Percentiles rank a stretch among this genome's conserved stretches.
phyloP scores from a whole-genome alignment of 192 early-diverging fungal species.

The Rhizophagus clarus region DNA sequence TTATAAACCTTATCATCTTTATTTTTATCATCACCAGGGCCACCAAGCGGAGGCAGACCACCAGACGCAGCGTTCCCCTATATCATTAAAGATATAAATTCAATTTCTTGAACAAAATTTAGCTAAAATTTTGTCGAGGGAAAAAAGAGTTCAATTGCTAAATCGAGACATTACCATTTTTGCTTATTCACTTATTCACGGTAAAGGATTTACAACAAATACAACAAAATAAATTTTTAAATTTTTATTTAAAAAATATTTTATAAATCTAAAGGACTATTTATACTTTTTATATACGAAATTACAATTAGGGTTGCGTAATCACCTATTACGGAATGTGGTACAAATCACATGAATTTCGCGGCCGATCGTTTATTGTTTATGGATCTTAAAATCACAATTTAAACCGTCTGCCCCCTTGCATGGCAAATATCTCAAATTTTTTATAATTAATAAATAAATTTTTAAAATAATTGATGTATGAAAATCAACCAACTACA shows the following conservation, averaged over 20 bases:
- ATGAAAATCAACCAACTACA: too few relatives aligned
- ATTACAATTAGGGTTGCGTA: not conserved
- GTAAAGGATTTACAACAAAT: too few relatives aligned
- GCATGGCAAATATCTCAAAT: too few relatives aligned
- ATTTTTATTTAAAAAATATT: not conserved
- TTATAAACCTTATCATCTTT: constrained; percentile 55
- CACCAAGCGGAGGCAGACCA: constrained; percentile 64
- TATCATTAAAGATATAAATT: not conserved
- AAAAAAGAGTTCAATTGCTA: not conserved
- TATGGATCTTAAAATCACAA: too few relatives aligned
- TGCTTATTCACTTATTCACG: not conserved
- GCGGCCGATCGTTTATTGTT: too few relatives aligned
- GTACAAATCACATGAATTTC: not conserved
- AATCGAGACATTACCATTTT: not conserved
- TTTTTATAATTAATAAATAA: too few relatives aligned
- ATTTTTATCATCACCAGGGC: constrained; percentile 46
- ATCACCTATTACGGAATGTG: constrained; percentile 6
- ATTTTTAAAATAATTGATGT: too few relatives aligned
- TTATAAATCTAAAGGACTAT: not conserved
- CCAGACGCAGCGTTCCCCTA: constrained; percentile 89
- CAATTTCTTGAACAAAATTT: not conserved
- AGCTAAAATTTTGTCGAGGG: not conserved
- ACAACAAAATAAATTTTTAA: too few relatives aligned
- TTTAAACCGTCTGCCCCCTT: too few relatives aligned
- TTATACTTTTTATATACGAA: not conserved